Percentiles rank a stretch among this genome's conserved stretches.
These are phyloP conservation scores for Mortierella sp. DNA, from an alignment of 371 early-diverging fungal genomes.

Conservation along the genomic window DNA sequence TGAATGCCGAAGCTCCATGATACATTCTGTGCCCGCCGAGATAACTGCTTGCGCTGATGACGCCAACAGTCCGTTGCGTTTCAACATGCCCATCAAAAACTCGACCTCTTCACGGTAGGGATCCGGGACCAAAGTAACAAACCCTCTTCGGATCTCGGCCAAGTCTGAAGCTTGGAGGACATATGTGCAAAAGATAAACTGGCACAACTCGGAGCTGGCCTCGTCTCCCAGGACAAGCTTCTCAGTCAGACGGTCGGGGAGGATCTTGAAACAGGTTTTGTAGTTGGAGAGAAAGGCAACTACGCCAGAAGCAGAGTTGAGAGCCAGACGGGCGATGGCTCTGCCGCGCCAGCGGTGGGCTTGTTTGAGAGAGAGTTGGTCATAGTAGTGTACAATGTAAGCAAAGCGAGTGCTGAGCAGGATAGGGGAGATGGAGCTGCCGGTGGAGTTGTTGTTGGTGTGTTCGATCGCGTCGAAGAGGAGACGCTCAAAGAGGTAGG, in stretches of 20 bases:
- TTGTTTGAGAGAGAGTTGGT: neutral
- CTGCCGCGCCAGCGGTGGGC: neutral
- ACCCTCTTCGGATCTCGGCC: neutral
- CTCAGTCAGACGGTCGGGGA: neutral
- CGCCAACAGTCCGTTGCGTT: neutral
- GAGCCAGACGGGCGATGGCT: neutral
- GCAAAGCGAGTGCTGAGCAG: neutral
- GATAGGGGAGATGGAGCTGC: neutral
- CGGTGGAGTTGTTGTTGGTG: neutral
- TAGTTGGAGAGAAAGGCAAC: neutral
- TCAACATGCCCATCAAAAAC: neutral
- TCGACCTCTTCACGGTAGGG: neutral
- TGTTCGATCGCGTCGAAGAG: neutral
- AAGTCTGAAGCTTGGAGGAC: neutral
- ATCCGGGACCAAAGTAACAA: neutral
- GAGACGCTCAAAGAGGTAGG: conserved; percentile 2
- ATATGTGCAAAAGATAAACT: neutral
- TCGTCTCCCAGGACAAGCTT: neutral
- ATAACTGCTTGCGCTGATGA: neutral
- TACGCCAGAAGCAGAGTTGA: neutral
- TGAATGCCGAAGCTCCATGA: neutral
- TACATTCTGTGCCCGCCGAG: neutral
- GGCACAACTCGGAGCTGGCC: neutral
- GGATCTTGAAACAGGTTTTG: neutral
- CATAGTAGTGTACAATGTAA: neutral